Evolutionary conservation across 805 yeast genomes (phyloP), one percentile per base, ranked within the genome.

Genomic region (Pichia heedii): DNA sequence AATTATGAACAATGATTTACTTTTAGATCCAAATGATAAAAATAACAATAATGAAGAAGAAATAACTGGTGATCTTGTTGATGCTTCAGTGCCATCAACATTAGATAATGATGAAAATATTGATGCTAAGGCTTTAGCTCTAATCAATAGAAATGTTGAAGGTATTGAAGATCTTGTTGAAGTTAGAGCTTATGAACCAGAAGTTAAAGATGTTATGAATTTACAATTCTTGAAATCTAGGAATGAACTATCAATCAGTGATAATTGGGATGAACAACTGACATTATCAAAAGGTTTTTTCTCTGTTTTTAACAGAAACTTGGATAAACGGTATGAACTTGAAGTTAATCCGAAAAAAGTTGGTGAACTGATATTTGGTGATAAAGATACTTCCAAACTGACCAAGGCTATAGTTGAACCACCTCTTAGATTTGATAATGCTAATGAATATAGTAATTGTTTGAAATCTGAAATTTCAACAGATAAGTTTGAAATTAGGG

Each of bases 131-230:
- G 32, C 32, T 13, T 15, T 29, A 15, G 32, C 32, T 9, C 16
- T 29, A 12, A 26, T 55, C 12, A 35, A 37, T 10, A 24, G 33
- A 16, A 37, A 39, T 20, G 20, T 35, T 11, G 40, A 13, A 12
- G 45, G 37, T 55, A 50, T 56, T 59, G 49, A 51, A 18, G 73
- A 69, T 3, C 57, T 77, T 19, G 68, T 81, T 7, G 68, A 72
- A 39, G 84, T 80, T 50, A 81, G 77, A 52, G 82, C 77, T 3
- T 84, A 75, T 55, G 93, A 84, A 58, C 90, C 90, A 0, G 76
- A 77, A 45, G 62, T 73, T 15, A 65, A 64, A 21, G 74, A 67
- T 26, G 56, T 65, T 1, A 29, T 29, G 32, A 79, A 74, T 53
- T 63, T 70, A 58, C 72, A 55, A 32, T 68, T 64, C 48, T 60